Percentiles rank a stretch among this genome's conserved stretches.
phyloP scores from a whole-genome alignment of 2,329 filamentous ascomycete species.

The Fusarium torreyae region DNA sequence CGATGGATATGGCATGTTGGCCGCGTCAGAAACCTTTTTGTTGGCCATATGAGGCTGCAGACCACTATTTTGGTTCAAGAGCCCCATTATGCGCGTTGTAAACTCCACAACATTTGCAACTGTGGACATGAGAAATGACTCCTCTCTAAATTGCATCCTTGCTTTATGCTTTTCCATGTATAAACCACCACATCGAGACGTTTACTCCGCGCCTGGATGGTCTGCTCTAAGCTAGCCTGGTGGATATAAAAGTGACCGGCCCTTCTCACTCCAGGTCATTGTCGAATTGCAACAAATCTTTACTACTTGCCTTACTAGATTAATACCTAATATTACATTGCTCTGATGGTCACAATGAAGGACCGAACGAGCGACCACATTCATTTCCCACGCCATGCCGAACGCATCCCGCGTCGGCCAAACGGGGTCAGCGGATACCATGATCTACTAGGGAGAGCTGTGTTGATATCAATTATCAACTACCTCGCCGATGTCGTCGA shows the following conservation, averaged over 20 bases:
- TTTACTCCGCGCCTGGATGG: slow-evolving; percentile 8
- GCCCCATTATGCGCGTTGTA: slow-evolving; percentile 27
- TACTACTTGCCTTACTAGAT: slow-evolving; percentile 1
- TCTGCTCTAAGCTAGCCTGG: slow-evolving; percentile 5
- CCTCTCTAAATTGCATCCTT: slow-evolving; percentile 25
- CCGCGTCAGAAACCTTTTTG: slow-evolving; percentile 30
- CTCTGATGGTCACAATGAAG: slow-evolving; percentile 36
- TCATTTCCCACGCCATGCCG: slow-evolving; percentile 37
- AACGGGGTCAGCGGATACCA: slow-evolving; percentile 32
- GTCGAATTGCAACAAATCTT: slow-evolving; percentile 1
- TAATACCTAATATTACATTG: slow-evolving; percentile 11
- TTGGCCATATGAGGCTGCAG: slow-evolving; percentile 32
- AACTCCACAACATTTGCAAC: slow-evolving; percentile 24
- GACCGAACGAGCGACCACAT: slow-evolving; percentile 36
- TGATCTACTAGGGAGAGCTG: slow-evolving; percentile 36
- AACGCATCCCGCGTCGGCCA: slow-evolving; percentile 32
- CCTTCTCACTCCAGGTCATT: slow-evolving; percentile 2
- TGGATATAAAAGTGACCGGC: slow-evolving; percentile 20
- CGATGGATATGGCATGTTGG: slow-evolving; percentile 29
- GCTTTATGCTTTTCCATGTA: slow-evolving; percentile 29
- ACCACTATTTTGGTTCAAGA: slow-evolving; percentile 26
- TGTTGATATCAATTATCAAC: slow-evolving; percentile 40
- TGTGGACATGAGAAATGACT: slow-evolving; percentile 27
- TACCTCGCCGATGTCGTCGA: slow-evolving; percentile 40
- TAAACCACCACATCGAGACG: slow-evolving; percentile 29